A percentile compares a stretch with the other conserved stretches of the same genome.
Conservation (phyloP, 75 land plant species). For the Sequoia sempervirens region DNA sequence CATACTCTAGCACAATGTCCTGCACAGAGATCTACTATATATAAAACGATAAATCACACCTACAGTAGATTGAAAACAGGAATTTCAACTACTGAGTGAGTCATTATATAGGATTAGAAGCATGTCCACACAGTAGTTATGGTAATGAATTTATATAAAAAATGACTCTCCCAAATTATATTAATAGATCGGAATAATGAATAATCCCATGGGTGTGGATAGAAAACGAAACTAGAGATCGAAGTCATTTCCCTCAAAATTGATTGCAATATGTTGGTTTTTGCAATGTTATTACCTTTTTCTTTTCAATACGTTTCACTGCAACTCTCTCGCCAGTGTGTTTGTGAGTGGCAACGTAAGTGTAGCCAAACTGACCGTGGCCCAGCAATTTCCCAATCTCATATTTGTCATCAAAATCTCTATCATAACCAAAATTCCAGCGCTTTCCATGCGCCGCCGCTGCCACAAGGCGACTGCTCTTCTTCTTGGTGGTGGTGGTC, state of each 20-base stretch:
- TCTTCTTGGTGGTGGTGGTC: background rate
- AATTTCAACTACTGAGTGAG: background rate
- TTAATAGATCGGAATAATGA: background rate
- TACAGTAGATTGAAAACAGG: background rate
- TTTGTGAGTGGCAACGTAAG: conserved; percentile 75
- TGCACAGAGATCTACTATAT: background rate
- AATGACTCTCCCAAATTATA: background rate
- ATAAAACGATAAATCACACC: background rate
- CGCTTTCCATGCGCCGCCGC: conserved; percentile 60
- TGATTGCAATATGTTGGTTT: background rate
- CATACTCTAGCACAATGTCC: background rate
- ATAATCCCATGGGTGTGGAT: background rate
- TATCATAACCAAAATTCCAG: conserved; percentile 82
- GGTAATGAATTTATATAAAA: background rate
- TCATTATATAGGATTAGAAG: background rate
- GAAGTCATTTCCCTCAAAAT: background rate
- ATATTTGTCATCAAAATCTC: conserved; percentile 56
- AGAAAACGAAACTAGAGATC: background rate
- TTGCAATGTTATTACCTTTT: conserved; percentile 41
- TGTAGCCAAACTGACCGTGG: conserved; percentile 95
- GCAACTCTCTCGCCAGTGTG: conserved; percentile 72
- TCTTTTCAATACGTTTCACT: conserved; percentile 87
- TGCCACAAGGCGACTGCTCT: conserved; percentile 11
- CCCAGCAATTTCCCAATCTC: conserved; percentile 81
- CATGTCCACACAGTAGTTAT: background rate